Evolutionary conservation across 192 early-diverging fungal species (phyloP).

Genomic region (Mortierella antarctica): DNA sequence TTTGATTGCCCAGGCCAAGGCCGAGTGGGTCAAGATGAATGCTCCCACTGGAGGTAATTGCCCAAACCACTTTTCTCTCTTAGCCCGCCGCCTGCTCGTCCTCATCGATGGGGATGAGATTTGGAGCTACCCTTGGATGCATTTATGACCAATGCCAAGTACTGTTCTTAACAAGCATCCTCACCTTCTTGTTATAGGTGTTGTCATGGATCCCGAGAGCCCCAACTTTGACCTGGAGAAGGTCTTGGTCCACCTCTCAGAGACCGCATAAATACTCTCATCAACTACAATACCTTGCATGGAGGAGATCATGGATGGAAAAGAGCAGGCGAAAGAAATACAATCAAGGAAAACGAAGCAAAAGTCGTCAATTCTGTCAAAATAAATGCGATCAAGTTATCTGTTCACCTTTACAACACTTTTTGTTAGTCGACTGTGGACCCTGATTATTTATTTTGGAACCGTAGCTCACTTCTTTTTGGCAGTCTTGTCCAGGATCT

Average conservation of each 20-base stretch:
- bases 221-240: conserved; percentile 72
- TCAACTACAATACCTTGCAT: conserved; percentile 23
- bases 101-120: conserved; percentile 7
- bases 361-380: neutral
- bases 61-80: neutral
- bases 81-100: neutral
- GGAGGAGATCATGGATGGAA: neutral
- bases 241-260: conserved; percentile 58
- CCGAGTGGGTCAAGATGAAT: conserved; percentile 82
- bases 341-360: conserved; percentile 6
- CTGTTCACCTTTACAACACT: too few species aligned
- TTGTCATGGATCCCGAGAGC: conserved; percentile 63
- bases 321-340: neutral
- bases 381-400: too few species aligned
- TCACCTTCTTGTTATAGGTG: conserved; percentile 21
- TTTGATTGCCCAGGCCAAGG: conserved; percentile 79
- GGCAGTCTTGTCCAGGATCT: conserved; percentile 41
- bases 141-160: neutral
- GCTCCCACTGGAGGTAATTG: conserved; percentile 28
- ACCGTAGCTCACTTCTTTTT: conserved; percentile 25
- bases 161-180: neutral
- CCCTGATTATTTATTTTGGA: neutral
- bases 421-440: too few species aligned
- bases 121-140: neutral
- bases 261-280: conserved; percentile 36